Evolutionary conservation across 78 protist species (phyloP), one percentile per base, ranked within the genome.

Genomic region (Dictyostelium intermedium): DNA sequence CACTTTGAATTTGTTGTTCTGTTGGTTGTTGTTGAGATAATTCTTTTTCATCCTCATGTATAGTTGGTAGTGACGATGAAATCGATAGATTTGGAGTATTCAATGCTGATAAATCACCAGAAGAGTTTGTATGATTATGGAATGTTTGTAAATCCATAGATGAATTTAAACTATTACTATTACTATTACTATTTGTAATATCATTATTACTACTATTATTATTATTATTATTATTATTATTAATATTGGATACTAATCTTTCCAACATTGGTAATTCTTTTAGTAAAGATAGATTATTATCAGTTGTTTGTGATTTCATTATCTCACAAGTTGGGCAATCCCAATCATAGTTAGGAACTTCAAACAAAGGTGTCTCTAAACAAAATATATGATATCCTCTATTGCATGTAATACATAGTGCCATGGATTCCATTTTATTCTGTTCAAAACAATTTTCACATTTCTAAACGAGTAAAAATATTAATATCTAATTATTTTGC

Each of bases 371-470:
- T 27, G 77, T 35, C 8, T 60, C 32, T 11, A 87, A 61, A 87
- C 93, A 87, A 78, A 77, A 53, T 27, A 77, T 78, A 79, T 87
- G 93, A 43, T 77, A 87, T 11, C 85, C 84, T 53, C 70, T 35
- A 43, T 37, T 37, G 63, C 93, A 87, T 2, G 61, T 63, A 25
- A 50, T 56, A 45, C 93, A 87, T 23, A 79, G 63, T 27, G 82
- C 73, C 35, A 87, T 77, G 30, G 78, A 34, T 25, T 87, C 93
- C 0, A 37, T 72, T 8, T 30, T 76, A 25, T 79, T 77, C 10
- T 25, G 9, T 39, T 43, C 39, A 2, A 3, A 7, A 79, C 93
- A 87, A 60, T 43, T 34, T 30, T 87, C 81, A 79, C 93, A 87
- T 79, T 63, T 87, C 92, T 86, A 61, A 4, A 35, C 2, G 45